Evolutionary conservation across 2,329 filamentous ascomycete species (phyloP).

Genomic region (Pseudogymnoascus sp.): DNA sequence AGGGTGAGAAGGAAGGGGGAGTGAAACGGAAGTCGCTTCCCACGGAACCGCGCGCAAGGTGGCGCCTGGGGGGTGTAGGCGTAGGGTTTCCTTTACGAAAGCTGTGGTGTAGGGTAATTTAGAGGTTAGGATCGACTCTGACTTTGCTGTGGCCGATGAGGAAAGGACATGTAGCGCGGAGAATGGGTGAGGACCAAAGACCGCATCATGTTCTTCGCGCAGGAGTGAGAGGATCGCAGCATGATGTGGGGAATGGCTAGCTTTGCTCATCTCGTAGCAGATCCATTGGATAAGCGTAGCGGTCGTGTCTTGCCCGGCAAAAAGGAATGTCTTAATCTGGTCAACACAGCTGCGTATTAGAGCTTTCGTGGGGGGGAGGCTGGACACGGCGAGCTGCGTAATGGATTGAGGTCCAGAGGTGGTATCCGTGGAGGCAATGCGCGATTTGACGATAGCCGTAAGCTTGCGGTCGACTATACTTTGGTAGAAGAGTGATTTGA

Average conservation of each 20-base stretch:
- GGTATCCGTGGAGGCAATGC: background rate
- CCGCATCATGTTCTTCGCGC: slow-evolving; percentile 18
- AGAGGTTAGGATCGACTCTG: slow-evolving; percentile 15
- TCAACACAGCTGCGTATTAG: slow-evolving; percentile 13
- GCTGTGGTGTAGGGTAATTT: slow-evolving; percentile 17
- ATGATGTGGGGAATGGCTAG: background rate
- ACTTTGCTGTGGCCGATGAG: background rate
- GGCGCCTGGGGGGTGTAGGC: slow-evolving; percentile 18
- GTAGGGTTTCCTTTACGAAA: slow-evolving; percentile 20
- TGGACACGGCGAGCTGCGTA: slow-evolving; percentile 15
- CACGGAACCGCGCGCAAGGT: background rate
- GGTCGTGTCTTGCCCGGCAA: slow-evolving; percentile 15
- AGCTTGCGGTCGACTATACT: slow-evolving; percentile 14
- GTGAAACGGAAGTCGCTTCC: background rate
- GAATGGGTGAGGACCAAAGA: slow-evolving; percentile 17
- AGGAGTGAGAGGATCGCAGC: slow-evolving; percentile 14
- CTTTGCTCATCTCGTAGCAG: background rate
- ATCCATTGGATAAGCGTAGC: background rate
- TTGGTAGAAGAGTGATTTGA: slow-evolving; percentile 18
- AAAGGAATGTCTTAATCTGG: slow-evolving; percentile 17
- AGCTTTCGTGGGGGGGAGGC: slow-evolving; percentile 7
- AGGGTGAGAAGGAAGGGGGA: background rate
- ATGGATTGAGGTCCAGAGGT: slow-evolving; percentile 3
- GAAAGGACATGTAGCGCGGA: background rate
- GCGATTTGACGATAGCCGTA: background rate